phyloP scores from a whole-genome alignment of 345 rosid species.

The Gossypium thurberi region DNA sequence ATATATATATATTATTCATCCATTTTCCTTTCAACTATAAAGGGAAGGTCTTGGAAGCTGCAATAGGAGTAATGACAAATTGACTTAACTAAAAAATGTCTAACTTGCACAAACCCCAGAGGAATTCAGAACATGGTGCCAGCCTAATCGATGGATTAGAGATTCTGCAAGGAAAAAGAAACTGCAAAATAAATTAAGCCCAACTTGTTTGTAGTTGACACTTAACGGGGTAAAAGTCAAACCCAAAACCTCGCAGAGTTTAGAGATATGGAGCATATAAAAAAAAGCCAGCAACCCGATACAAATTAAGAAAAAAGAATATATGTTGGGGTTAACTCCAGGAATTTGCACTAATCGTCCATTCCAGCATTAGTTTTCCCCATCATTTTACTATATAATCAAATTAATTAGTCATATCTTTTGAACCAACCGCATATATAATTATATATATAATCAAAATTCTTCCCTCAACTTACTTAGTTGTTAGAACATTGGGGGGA shows the following conservation, averaged over 20 bases:
- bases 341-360: background rate
- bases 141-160: background rate
- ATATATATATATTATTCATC: background rate
- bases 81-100: background rate
- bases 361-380: background rate
- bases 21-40: background rate
- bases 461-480: background rate
- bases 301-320: background rate
- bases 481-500: background rate
- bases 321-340: background rate
- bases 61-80: background rate
- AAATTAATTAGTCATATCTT: background rate
- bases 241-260: background rate
- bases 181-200: background rate
- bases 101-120: background rate
- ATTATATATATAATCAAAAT: background rate
- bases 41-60: background rate
- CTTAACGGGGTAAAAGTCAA: background rate
- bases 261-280: background rate
- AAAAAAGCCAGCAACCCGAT: background rate
- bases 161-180: background rate
- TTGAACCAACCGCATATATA: background rate
- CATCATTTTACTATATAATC: background rate
- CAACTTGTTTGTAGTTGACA: conserved; percentile 1
- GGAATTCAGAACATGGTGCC: background rate